A percentile compares a stretch with the other conserved stretches of the same genome.
Evolutionary conservation across 257 asterid genomes (phyloP).

Genomic region (Fraxinus americana): DNA sequence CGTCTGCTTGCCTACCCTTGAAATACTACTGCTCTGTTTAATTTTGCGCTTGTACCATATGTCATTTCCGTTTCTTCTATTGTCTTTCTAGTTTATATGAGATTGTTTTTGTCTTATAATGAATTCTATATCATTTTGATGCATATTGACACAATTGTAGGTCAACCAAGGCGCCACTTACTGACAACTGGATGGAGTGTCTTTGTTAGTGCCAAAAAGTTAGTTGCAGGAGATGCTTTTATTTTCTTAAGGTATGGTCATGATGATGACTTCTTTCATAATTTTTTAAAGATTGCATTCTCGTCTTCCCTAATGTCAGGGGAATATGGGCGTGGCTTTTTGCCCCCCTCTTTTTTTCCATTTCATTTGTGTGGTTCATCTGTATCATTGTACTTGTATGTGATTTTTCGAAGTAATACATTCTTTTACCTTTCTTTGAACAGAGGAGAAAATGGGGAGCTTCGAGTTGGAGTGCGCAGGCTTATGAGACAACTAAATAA

Average conservation of each 20-base stretch:
- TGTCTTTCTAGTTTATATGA: not conserved
- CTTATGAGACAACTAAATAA: slow-evolving; percentile 87
- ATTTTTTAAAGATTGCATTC: not conserved
- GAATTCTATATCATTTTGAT: not conserved
- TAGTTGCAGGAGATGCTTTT: slow-evolving; percentile 97
- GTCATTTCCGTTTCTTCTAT: not conserved
- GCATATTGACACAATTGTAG: slow-evolving; percentile 43
- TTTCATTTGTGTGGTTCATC: not conserved
- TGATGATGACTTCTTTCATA: not conserved
- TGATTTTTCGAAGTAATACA: slow-evolving; percentile 6
- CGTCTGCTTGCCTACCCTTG: not conserved
- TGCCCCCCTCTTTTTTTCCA: too few relatives aligned
- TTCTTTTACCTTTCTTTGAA: slow-evolving; percentile 25
- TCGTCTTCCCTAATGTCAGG: not conserved
- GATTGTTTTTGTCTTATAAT: not conserved
- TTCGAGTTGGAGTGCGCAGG: slow-evolving; percentile 95
- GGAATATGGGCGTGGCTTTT: not conserved
- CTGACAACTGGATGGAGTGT: slow-evolving; percentile 99
- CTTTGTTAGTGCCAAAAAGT: slow-evolving; percentile 93
- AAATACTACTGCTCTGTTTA: not conserved
- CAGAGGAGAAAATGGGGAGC: slow-evolving; percentile 96
- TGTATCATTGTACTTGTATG: not conserved
- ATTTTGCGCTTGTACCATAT: not conserved
- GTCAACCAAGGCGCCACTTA: slow-evolving; percentile 99
- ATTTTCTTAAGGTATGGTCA: slow-evolving; percentile 78